These are phyloP conservation scores for Apophysomyces sp. DNA, from an alignment of 371 early-diverging fungal species.

Conservation along the genomic window DNA sequence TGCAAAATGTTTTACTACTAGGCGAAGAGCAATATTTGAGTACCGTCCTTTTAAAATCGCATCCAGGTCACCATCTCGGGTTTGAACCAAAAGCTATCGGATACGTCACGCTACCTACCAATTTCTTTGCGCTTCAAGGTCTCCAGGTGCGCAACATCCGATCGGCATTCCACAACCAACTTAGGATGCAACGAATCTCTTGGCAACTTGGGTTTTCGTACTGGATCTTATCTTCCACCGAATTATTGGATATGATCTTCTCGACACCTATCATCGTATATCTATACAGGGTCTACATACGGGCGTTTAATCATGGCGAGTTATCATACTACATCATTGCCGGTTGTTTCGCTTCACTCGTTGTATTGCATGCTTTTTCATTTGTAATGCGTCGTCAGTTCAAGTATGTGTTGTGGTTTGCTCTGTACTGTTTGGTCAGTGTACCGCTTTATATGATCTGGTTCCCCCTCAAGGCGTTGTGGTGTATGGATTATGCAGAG, in stretches of 20 bases:
- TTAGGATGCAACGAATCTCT: conserved; percentile 36
- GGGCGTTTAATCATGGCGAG: conserved; percentile 26
- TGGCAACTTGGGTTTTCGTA: conserved; percentile 36
- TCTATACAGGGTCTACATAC: conserved; percentile 10
- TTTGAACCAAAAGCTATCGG: conserved; percentile 52
- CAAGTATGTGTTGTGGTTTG: conserved; percentile 47
- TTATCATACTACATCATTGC: conserved; percentile 28
- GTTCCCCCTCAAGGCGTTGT: conserved; percentile 42
- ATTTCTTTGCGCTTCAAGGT: conserved; percentile 34
- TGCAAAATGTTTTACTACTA: conserved; percentile 40
- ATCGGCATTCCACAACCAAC: conserved; percentile 37
- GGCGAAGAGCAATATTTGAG: conserved; percentile 48
- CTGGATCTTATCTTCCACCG: conserved; percentile 39
- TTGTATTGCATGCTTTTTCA: conserved; percentile 36
- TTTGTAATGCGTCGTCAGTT: conserved; percentile 39
- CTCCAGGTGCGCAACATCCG: conserved; percentile 33
- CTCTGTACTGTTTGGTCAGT: conserved; percentile 34
- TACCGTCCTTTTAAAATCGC: conserved; percentile 35
- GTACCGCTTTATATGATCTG: conserved; percentile 42
- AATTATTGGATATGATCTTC: conserved; percentile 39
- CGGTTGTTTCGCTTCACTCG: conserved; percentile 28
- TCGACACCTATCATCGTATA: conserved; percentile 42
- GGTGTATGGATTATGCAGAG: conserved; percentile 36
- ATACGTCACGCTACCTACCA: conserved; percentile 38
- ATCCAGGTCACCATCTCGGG: conserved; percentile 40